These are phyloP conservation scores for Canariomyces notabilis DNA, from an alignment of 2,329 filamentous ascomycete species.

Conservation along the genomic window DNA sequence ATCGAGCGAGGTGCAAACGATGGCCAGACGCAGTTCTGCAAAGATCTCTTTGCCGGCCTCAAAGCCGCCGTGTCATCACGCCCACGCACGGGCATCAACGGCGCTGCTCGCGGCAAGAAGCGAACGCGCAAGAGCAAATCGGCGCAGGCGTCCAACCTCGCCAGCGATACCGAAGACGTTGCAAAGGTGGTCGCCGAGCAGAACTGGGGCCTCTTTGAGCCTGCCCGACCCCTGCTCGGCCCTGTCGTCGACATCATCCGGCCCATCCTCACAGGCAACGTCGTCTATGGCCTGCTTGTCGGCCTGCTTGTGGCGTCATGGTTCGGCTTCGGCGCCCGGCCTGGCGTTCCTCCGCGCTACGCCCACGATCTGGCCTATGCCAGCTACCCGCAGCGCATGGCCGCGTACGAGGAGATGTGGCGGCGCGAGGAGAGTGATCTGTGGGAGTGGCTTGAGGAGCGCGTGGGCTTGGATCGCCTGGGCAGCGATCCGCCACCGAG, in stretches of 20 bases:
- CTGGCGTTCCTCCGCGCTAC: constrained; percentile 33
- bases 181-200: constrained; percentile 40
- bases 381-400: constrained; percentile 59
- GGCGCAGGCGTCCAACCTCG: constrained; percentile 41
- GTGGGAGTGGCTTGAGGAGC: constrained; percentile 90
- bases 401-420: constrained; percentile 93
- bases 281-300: constrained; percentile 69
- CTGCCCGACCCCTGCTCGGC: constrained; percentile 63
- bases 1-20: constrained; percentile 96
- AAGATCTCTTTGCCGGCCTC: constrained; percentile 69
- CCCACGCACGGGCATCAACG: constrained; percentile 45
- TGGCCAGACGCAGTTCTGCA: constrained; percentile 78
- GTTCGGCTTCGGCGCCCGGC: constrained; percentile 56
- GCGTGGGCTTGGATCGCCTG: constrained; percentile 65
- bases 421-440: constrained; percentile 78
- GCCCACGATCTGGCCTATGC: constrained; percentile 38
- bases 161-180: constrained; percentile 35
- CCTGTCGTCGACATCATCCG: constrained; percentile 65
- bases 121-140: constrained; percentile 48
- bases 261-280: constrained; percentile 69
- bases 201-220: constrained; percentile 78
- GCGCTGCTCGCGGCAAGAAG: constrained; percentile 52
- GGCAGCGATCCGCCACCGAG: constrained; percentile 30
- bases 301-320: constrained; percentile 70
- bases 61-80: constrained; percentile 68